These are phyloP conservation scores for Termitomyces sp. DNA, from an alignment of 1,284 basidiomycete species.

Conservation along the genomic window DNA sequence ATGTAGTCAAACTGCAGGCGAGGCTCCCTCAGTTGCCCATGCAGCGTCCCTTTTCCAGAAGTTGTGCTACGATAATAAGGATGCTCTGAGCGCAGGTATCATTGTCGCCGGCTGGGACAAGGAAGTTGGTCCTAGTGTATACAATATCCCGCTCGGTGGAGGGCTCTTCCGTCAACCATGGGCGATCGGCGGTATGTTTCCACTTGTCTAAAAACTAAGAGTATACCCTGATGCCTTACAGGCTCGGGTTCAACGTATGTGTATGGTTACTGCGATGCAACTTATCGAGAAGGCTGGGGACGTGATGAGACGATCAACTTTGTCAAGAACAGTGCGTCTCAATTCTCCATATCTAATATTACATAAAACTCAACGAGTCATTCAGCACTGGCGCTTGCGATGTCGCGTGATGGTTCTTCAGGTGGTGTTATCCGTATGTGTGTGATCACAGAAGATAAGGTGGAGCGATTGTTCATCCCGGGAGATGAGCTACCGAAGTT, in stretches of 20 bases:
- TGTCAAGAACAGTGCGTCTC: constrained; percentile 87
- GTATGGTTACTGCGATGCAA: constrained; percentile 98
- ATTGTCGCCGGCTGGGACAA: constrained; percentile 99
- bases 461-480: constrained; percentile 93
- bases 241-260: constrained; percentile 97
- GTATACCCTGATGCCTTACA: constrained; percentile 25
- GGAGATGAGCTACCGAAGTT: constrained; percentile 86
- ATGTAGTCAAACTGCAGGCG: constrained; percentile 61
- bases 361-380: constrained; percentile 5
- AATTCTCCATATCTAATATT: background rate
- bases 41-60: constrained; percentile 86
- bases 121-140: constrained; percentile 89
- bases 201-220: background rate
- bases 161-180: constrained; percentile 93
- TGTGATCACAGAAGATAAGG: constrained; percentile 89
- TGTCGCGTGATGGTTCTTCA: constrained; percentile 97
- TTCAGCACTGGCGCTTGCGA: constrained; percentile 87
- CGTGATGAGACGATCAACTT: constrained; percentile 90
- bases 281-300: constrained; percentile 93
- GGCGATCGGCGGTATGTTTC: constrained; percentile 81
- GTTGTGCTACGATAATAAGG: constrained; percentile 95
- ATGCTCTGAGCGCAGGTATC: constrained; percentile 85
- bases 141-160: constrained; percentile 93
- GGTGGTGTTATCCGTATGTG: constrained; percentile 98
- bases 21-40: constrained; percentile 74